phyloP scores from a whole-genome alignment of 768 basidiomycete genomes.

The Collybia sordida region DNA sequence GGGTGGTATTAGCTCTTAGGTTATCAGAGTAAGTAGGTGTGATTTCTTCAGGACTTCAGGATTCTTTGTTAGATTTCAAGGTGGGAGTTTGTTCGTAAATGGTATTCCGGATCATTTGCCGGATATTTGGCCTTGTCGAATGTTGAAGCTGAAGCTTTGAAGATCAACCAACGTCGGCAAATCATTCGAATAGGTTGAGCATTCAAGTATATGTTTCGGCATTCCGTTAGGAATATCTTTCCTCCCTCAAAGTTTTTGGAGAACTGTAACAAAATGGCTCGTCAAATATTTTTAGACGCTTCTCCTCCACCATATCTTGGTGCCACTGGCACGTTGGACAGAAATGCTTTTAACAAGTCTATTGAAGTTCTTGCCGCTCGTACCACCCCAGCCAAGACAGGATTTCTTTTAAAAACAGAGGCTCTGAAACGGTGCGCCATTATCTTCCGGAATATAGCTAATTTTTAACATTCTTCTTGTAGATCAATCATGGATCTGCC shows the following conservation, averaged over 20 bases:
- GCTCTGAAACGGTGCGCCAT: conserved; percentile 53
- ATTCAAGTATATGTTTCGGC: conserved; percentile 8
- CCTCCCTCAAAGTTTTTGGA: not conserved
- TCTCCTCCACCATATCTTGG: conserved; percentile 50
- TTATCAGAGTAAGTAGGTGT: not conserved
- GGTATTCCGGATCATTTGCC: no score
- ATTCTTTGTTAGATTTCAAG: no score
- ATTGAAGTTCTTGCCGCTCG: conserved; percentile 69
- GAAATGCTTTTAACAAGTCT: conserved; percentile 59
- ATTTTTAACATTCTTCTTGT: not conserved
- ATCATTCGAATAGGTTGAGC: not conserved
- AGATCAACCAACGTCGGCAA: no score
- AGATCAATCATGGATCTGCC: conserved; percentile 70
- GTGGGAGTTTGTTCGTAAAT: no score
- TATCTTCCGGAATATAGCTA: conserved; percentile 12
- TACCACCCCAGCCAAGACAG: conserved; percentile 56
- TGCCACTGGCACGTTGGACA: conserved; percentile 54
- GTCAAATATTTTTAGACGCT: conserved; percentile 27
- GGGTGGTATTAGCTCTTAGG: not conserved
- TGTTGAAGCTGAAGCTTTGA: no score
- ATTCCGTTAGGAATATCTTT: conserved; percentile 1
- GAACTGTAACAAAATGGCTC: conserved; percentile 28
- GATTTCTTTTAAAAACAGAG: conserved; percentile 53
- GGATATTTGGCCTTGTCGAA: no score
- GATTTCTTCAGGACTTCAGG: not conserved